Evolutionary conservation across 179 eudicot genomes (phyloP), one percentile per base, ranked within the genome.

Genomic region (Vitellaria paradoxa): DNA sequence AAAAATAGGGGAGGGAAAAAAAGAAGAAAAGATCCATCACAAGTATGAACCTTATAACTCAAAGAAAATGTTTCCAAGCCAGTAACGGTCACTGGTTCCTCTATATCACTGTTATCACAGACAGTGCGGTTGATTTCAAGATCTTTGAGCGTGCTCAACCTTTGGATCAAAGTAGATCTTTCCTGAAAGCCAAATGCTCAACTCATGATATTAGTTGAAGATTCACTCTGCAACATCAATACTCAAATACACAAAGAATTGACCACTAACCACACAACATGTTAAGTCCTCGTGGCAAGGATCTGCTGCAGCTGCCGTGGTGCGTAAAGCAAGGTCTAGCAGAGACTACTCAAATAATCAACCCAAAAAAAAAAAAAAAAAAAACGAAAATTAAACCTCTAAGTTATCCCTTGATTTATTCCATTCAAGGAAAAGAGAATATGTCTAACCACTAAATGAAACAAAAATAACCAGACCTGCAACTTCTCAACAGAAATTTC

Each of bases 241-340:
- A 21, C 23, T 55, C 47, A 68, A 63, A 37, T 68, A 68, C 3
- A 46, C 1, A 74, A 56, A 70, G 20, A 67, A 78, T 42, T 50
- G 72, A 68, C 67, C 74, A 86, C 94, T 82, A 74, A 93, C 98
- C 88, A 91, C 97, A 84, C 91, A 95, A 76, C 99, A 95, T 45
- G 88, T 91, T 82, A 95, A 82, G 82, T 95, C 99, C 86, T 95
- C 99, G 69, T 95, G 95, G 73, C 86, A 89, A 72, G 99, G 98
- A 89, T 95, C 99, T 75, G 94, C 96, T 78, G 94, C 99, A 77
- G 99, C 98, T 65, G 98, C 98, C 7, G 99, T 90, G 62, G 98
- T 87, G 62, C 99, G 92, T 91, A 95, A 85, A 68, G 99, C 99
- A 82, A 95, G 97, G 88, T 95, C 99, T 86, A 95, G 84, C 64